phyloP scores from a whole-genome alignment of 352 stramenopile genomes.

The Pythium aquatile region DNA sequence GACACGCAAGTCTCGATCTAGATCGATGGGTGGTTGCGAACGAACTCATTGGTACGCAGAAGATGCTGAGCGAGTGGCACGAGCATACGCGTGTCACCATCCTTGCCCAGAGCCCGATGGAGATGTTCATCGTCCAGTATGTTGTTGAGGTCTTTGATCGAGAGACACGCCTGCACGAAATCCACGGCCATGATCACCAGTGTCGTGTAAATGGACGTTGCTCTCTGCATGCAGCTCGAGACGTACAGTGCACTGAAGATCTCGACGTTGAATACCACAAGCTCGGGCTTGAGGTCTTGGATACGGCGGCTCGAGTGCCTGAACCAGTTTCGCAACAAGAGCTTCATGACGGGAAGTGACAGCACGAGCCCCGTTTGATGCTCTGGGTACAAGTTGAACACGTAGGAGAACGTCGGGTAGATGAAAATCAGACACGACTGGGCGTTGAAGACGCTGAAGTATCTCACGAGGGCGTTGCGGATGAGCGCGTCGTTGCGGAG shows the following conservation, averaged over 20 bases:
- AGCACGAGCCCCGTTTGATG: constrained; percentile 18
- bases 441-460: no score
- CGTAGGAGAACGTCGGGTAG: constrained; percentile 18
- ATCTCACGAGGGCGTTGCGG: no score
- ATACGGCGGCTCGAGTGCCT: constrained; percentile 17
- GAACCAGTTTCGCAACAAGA: constrained; percentile 32
- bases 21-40: constrained; percentile 6
- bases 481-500: no score
- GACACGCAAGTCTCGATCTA: constrained; percentile 3
- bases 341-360: constrained; percentile 33
- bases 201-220: constrained; percentile 20
- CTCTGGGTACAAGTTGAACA: constrained; percentile 11
- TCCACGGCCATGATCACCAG: constrained; percentile 28
- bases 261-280: constrained; percentile 33
- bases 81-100: background rate
- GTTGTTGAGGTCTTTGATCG: constrained; percentile 17
- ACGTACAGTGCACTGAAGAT: constrained; percentile 43
- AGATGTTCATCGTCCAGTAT: constrained; percentile 67
- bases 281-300: constrained; percentile 28
- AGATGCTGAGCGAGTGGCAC: constrained; percentile 10
- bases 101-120: constrained; percentile 32
- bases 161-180: constrained; percentile 15
- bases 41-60: background rate
- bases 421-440: constrained; percentile 19
- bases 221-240: constrained; percentile 31